Percentiles rank a stretch among this genome's conserved stretches.
These are phyloP conservation scores for grape (Vitis vinifera) DNA, from an alignment of 164 flowering plant genomes.

Conservation along the genomic window ASM3070453v1 NC_081808.1:1464001-1464500, in stretches of 20 bases:
- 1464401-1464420: too few species aligned
- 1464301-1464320: neutral
- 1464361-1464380: neutral
- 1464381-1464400: too few species aligned
- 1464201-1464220: neutral
- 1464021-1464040: conserved; percentile 5
- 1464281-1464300: neutral
- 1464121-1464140: too few species aligned
- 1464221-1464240: neutral
- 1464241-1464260: neutral
- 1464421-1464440: neutral
- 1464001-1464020: conserved; percentile 24
- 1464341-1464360: neutral
- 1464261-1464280: neutral
- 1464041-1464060: too few species aligned
- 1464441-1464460: neutral
- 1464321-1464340: neutral
- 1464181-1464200: too few species aligned
- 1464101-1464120: too few species aligned
- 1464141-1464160: too few species aligned
- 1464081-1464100: too few species aligned
- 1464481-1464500: neutral
- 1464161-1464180: too few species aligned
- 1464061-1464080: too few species aligned
- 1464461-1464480: neutral